A percentile compares a stretch with the other conserved stretches of the same genome.
These are phyloP conservation scores for Allium sativum DNA, from an alignment of 106 monocot species.

Conservation along the genomic window DNA sequence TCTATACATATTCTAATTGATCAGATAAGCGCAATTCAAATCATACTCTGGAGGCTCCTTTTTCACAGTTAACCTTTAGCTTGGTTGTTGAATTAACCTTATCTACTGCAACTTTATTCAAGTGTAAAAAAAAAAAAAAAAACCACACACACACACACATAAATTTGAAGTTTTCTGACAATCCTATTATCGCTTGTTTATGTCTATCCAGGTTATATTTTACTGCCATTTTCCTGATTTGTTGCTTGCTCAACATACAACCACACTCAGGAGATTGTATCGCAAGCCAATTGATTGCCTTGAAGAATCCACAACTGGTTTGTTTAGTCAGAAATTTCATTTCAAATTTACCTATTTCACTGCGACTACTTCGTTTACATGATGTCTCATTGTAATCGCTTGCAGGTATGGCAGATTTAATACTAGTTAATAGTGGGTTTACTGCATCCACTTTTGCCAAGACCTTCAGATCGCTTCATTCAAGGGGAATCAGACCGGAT, in stretches of 20 bases:
- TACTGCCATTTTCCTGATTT: conserved; percentile 99
- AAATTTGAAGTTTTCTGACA: neutral
- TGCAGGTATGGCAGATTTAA: conserved; percentile 78
- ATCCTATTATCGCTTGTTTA: too few relatives aligned
- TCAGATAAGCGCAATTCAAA: too few relatives aligned
- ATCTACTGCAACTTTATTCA: neutral
- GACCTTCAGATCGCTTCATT: conserved; percentile 59
- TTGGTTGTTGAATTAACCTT: too few relatives aligned
- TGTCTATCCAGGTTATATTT: conserved; percentile 57
- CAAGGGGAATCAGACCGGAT: conserved; percentile 45
- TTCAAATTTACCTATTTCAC: neutral
- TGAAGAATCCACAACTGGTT: conserved; percentile 93
- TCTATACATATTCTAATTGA: too few relatives aligned
- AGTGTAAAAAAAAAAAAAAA: too few relatives aligned
- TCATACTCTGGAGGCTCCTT: too few relatives aligned
- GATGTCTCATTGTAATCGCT: neutral
- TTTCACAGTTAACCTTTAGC: too few relatives aligned
- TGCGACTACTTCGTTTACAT: neutral
- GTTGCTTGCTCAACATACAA: conserved; percentile 81
- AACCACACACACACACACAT: too few relatives aligned
- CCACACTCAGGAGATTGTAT: conserved; percentile 58
- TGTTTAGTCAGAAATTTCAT: conserved; percentile 3
- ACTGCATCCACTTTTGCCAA: conserved; percentile 78
- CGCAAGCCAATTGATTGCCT: conserved; percentile 86
- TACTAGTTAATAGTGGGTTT: conserved; percentile 93